A percentile compares a stretch with the other conserved stretches of the same genome.
phyloP scores from a whole-genome alignment of 1,284 basidiomycete species.

The Boletus holoroseus region DNA sequence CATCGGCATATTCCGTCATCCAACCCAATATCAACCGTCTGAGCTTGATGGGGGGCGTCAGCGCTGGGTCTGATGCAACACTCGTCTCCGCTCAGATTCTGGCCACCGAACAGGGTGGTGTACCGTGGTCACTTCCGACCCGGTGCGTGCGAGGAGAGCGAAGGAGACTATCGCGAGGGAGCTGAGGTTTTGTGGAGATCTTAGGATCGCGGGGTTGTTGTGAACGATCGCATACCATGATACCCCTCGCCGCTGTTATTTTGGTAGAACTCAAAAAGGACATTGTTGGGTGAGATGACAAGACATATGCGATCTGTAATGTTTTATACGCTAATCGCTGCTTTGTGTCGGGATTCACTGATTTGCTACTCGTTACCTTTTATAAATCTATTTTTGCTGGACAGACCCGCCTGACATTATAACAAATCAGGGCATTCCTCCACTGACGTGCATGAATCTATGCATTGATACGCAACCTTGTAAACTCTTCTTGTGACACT shows the following conservation, averaged over 20 bases:
- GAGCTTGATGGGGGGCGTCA: slow-evolving; percentile 6
- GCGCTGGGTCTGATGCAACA: slow-evolving; percentile 5
- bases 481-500: not conserved
- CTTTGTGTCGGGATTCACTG: slow-evolving; percentile 1
- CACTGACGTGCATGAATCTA: not conserved
- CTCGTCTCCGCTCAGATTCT: slow-evolving; percentile 5
- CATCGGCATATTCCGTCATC: slow-evolving; percentile 23
- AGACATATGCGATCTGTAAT: slow-evolving; percentile 8
- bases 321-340: slow-evolving; percentile 22
- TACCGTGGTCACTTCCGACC: slow-evolving; percentile 39
- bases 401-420: not conserved
- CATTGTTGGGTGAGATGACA: not conserved
- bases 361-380: slow-evolving; percentile 11
- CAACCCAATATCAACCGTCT: slow-evolving; percentile 11
- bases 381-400: slow-evolving; percentile 12
- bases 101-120: slow-evolving; percentile 4
- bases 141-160: slow-evolving; percentile 41
- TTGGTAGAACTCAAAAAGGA: slow-evolving; percentile 2
- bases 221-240: slow-evolving; percentile 32
- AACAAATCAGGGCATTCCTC: not conserved
- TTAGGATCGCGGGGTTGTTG: slow-evolving; percentile 62
- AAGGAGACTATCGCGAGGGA: slow-evolving; percentile 41
- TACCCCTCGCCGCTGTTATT: not conserved
- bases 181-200: slow-evolving; percentile 48
- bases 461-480: slow-evolving; percentile 2